Evolutionary conservation across 352 stramenopile genomes (phyloP).

Genomic region (Pythium myriotylum): DNA sequence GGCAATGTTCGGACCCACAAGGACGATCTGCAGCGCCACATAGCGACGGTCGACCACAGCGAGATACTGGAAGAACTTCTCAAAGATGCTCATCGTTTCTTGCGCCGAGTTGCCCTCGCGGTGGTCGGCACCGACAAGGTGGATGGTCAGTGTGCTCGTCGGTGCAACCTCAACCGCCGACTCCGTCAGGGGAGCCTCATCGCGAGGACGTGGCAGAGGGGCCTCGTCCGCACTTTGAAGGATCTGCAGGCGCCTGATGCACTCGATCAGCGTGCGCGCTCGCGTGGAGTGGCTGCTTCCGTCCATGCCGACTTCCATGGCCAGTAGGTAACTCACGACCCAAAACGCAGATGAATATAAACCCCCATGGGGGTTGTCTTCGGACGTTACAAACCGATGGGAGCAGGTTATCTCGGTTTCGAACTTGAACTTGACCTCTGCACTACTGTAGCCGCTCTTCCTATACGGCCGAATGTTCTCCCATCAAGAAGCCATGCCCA

Average conservation of each 20-base stretch:
- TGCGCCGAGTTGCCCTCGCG: constrained; percentile 63
- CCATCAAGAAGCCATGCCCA: constrained; percentile 7
- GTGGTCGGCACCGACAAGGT: constrained; percentile 77
- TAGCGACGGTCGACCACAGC: constrained; percentile 35
- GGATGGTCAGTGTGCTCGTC: constrained; percentile 42
- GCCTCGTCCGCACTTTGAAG: neutral
- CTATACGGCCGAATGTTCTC: constrained; percentile 17
- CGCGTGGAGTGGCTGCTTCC: constrained; percentile 14
- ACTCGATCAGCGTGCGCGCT: constrained; percentile 39
- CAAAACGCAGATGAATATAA: too few species aligned
- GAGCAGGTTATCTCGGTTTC: neutral
- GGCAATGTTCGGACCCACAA: constrained; percentile 77
- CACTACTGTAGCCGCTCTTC: constrained; percentile 2
- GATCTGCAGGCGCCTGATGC: constrained; percentile 32
- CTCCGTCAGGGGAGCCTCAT: neutral
- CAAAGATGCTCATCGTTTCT: constrained; percentile 68
- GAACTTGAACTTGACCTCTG: constrained; percentile 10
- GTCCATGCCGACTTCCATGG: neutral
- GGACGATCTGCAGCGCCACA: constrained; percentile 51
- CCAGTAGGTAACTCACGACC: neutral
- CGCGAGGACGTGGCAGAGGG: too few species aligned
- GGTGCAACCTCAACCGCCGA: neutral
- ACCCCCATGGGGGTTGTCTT: too few species aligned
- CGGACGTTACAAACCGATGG: constrained; percentile 13
- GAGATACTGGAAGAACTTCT: constrained; percentile 44